Evolutionary conservation across 2,329 filamentous ascomycete genomes (phyloP).

Genomic region (Akanthomyces uredinophilus): DNA sequence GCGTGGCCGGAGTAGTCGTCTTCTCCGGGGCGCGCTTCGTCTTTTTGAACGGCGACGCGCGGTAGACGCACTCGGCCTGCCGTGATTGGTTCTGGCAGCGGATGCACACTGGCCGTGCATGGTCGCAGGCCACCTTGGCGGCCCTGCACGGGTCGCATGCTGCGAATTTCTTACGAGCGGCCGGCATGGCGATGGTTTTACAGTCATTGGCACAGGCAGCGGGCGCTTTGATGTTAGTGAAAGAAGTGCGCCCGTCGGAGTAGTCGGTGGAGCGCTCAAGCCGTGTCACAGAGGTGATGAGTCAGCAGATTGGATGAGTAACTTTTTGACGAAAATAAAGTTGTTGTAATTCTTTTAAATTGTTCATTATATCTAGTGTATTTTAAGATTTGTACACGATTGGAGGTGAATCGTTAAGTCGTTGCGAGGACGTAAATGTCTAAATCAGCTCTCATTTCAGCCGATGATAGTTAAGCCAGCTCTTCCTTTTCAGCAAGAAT

Average conservation of each 20-base stretch:
- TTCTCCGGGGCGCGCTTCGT: conserved; percentile 13
- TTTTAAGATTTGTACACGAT: not conserved
- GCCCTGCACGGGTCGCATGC: conserved; percentile 27
- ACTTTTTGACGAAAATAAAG: too few relatives aligned
- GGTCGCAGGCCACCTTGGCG: conserved; percentile 24
- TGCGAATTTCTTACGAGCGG: conserved; percentile 9
- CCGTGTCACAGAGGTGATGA: not conserved
- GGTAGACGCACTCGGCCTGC: conserved; percentile 17
- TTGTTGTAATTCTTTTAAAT: not conserved
- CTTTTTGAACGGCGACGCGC: conserved; percentile 20
- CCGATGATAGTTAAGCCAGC: too few relatives aligned
- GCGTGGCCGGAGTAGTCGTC: conserved; percentile 8
- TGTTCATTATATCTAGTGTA: not conserved
- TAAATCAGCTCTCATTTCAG: not conserved
- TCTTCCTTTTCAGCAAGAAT: conserved; percentile 12
- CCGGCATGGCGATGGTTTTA: conserved; percentile 10
- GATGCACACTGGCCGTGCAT: conserved; percentile 23
- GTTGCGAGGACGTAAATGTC: not conserved
- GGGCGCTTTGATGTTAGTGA: not conserved
- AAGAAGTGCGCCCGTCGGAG: conserved; percentile 3
- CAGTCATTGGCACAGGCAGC: not conserved
- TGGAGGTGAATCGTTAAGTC: not conserved
- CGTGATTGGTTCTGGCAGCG: conserved; percentile 20
- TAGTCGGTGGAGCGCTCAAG: conserved; percentile 2
- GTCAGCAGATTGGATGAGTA: too few relatives aligned